These are phyloP conservation scores for sunflower (Helianthus annuus) DNA, from an alignment of 129 eudicot species.

Conservation along the genomic window DNA sequence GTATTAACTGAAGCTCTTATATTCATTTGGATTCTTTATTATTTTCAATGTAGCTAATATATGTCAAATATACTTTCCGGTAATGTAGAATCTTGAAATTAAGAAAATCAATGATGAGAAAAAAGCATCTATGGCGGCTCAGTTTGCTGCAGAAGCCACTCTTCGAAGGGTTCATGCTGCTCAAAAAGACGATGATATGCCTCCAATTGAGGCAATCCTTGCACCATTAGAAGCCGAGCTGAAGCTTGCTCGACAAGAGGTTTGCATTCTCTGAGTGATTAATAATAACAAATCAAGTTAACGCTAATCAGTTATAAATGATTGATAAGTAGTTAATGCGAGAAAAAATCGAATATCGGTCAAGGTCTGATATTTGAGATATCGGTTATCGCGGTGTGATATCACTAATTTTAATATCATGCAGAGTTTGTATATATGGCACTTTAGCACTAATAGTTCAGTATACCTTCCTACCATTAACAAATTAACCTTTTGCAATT, in stretches of 20 bases:
- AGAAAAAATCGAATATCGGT: too few species aligned
- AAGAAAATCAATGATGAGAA: conserved; percentile 92
- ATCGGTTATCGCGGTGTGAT: too few species aligned
- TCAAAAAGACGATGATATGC: conserved; percentile 98
- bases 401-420: too few species aligned
- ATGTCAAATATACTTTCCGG: conserved; percentile 22
- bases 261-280: conserved; percentile 24
- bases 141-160: conserved; percentile 96
- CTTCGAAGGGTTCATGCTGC: conserved; percentile 96
- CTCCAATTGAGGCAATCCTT: conserved; percentile 92
- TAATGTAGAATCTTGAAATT: conserved; percentile 76
- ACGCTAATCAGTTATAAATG: conserved; percentile 3
- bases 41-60: conserved; percentile 9
- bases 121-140: conserved; percentile 96
- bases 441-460: too few species aligned
- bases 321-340: not conserved
- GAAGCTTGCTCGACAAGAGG: conserved; percentile 87
- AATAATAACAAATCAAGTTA: not conserved
- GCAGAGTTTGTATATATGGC: too few species aligned
- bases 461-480: too few species aligned
- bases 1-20: conserved; percentile 38
- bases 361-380: too few species aligned
- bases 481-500: too few species aligned
- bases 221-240: conserved; percentile 95
- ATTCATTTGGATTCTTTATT: not conserved